Conservation (phyloP, 2,329 filamentous ascomycete genomes). For the Colletotrichum kahawae region DNA sequence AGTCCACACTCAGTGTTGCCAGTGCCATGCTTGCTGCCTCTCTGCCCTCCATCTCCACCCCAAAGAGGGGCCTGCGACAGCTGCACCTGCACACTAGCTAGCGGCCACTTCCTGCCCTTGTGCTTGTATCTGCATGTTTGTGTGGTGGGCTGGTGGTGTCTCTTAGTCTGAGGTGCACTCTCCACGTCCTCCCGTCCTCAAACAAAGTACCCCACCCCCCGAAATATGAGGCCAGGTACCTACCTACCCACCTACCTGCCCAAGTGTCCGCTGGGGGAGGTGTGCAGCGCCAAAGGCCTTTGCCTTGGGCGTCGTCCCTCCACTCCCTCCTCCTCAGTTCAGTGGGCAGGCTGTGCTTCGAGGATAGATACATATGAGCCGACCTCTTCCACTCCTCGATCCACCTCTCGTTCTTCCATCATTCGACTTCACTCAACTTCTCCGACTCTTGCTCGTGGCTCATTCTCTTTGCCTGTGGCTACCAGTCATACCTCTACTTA, state of each 20-base stretch:
- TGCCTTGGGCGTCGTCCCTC: neutral
- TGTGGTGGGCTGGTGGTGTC: neutral
- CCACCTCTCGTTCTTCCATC: constrained; percentile 12
- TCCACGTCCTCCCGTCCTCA: neutral
- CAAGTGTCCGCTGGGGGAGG: neutral
- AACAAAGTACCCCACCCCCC: neutral
- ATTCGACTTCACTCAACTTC: constrained; percentile 24
- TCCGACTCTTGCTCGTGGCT: constrained; percentile 12
- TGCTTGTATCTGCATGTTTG: constrained; percentile 8
- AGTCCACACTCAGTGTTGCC: neutral
- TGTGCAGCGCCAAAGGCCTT: constrained; percentile 8
- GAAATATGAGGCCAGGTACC: neutral
- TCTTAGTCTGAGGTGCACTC: neutral
- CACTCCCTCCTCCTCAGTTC: neutral
- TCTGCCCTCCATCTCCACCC: constrained; percentile 17
- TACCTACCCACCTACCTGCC: neutral
- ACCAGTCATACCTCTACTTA: constrained; percentile 14
- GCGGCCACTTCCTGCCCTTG: constrained; percentile 16
- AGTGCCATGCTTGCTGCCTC: constrained; percentile 15
- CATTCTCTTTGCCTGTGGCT: constrained; percentile 6
- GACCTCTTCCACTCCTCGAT: constrained; percentile 24
- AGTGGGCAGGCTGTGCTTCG: constrained; percentile 24
- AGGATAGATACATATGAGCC: constrained; percentile 26
- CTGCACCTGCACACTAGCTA: constrained; percentile 11
- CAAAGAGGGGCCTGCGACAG: neutral